Conservation (phyloP, 257 asterid species). For the Forsythia viridissima region DNA sequence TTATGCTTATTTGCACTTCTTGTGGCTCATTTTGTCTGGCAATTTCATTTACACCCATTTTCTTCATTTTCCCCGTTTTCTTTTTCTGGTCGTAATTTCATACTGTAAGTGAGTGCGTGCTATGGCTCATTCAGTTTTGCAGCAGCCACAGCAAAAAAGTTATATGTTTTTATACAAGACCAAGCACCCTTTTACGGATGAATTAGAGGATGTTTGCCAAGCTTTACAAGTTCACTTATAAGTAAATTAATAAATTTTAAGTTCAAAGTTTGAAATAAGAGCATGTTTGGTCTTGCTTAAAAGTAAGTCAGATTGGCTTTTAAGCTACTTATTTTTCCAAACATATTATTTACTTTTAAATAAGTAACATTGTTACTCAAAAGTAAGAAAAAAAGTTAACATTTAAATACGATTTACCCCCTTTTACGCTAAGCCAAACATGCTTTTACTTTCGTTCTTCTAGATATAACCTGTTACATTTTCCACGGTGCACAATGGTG, state of each 20-base stretch:
- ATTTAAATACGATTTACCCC: not conserved
- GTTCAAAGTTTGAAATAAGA: not conserved
- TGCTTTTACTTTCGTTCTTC: not conserved
- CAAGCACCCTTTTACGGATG: not conserved
- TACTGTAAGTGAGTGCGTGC: not conserved
- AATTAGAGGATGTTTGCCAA: not conserved
- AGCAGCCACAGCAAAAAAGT: not conserved
- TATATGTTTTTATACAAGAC: not conserved
- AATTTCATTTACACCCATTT: not conserved
- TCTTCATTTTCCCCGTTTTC: not conserved
- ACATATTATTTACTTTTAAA: no score
- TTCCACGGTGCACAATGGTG: not conserved
- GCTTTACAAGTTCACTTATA: not conserved
- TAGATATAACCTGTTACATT: not conserved
- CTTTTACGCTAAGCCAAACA: not conserved
- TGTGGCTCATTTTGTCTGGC: not conserved
- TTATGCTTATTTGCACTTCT: not conserved
- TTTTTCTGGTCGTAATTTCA: not conserved
- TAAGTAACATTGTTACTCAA: not conserved
- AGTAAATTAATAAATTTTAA: not conserved
- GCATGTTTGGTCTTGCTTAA: not conserved
- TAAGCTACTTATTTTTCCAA: not conserved
- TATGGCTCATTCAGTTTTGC: not conserved
- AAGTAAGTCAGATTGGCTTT: not conserved
- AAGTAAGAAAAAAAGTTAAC: not conserved